Evolutionary conservation across 83 land plant genomes (phyloP).

Genomic region (Diphasiastrum complanatum): DNA sequence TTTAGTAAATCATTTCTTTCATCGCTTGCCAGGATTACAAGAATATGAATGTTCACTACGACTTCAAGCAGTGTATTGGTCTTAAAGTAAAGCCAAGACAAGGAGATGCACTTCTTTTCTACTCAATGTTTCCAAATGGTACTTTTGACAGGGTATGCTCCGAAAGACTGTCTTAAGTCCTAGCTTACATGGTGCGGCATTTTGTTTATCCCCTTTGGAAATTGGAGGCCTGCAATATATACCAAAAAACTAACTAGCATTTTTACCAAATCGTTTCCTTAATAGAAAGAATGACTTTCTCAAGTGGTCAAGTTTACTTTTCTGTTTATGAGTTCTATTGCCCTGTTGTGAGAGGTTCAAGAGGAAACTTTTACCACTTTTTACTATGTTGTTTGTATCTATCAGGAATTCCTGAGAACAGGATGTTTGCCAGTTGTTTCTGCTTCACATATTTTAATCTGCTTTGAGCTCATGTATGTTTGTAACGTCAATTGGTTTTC

Average conservation of each 20-base stretch:
- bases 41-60: constrained; percentile 55
- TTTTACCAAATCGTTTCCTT: too few relatives aligned
- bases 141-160: constrained; percentile 80
- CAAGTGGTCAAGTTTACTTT: too few relatives aligned
- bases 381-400: background rate
- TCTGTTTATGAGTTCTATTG: too few relatives aligned
- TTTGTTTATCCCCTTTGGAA: too few relatives aligned
- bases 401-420: background rate
- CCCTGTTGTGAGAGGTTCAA: too few relatives aligned
- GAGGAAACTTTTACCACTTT: too few relatives aligned
- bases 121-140: constrained; percentile 74
- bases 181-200: too few relatives aligned
- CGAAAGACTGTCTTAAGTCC: too few relatives aligned
- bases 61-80: constrained; percentile 72
- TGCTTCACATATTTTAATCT: background rate
- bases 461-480: background rate
- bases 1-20: background rate
- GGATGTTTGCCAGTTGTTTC: constrained; percentile 5
- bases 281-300: too few relatives aligned
- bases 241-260: too few relatives aligned
- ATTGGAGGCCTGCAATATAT: too few relatives aligned
- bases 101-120: constrained; percentile 96
- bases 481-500: background rate
- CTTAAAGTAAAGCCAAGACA: constrained; percentile 84
- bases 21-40: constrained; percentile 49